A percentile compares a stretch with the other conserved stretches of the same genome.
Conservation (phyloP, 257 asterid genomes). For the Solanum appendiculatum region DNA sequence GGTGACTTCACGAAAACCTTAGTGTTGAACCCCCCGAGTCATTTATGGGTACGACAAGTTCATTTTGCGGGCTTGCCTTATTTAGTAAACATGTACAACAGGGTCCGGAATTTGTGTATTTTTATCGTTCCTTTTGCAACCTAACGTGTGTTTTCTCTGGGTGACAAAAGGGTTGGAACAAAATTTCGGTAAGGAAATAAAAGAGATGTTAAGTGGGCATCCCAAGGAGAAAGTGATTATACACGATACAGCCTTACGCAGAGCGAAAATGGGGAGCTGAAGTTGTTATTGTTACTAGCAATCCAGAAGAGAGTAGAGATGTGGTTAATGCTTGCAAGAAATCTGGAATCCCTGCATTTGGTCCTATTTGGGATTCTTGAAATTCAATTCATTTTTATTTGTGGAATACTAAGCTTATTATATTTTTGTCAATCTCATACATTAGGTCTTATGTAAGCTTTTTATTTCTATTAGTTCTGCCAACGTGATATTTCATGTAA, state of each 20-base stretch:
- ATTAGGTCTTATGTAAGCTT: too few relatives aligned
- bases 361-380: conserved; percentile 71
- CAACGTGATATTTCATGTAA: too few relatives aligned
- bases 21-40: conserved; percentile 36
- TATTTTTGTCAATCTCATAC: too few relatives aligned
- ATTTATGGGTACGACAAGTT: conserved; percentile 56
- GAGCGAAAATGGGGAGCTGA: conserved; percentile 47
- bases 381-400: neutral
- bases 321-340: conserved; percentile 51
- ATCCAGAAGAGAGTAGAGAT: conserved; percentile 63
- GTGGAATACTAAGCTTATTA: too few relatives aligned
- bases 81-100: conserved; percentile 47
- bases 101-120: conserved; percentile 71
- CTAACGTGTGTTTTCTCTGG: conserved; percentile 55
- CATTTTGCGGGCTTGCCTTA: conserved; percentile 70
- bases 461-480: too few relatives aligned
- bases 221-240: conserved; percentile 41
- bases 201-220: conserved; percentile 39
- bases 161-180: conserved; percentile 59
- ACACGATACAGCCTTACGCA: conserved; percentile 48
- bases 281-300: conserved; percentile 62
- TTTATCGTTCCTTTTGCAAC: conserved; percentile 56
- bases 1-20: conserved; percentile 59
- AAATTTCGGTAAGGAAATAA: conserved; percentile 49
- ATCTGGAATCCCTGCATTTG: conserved; percentile 55